These are phyloP conservation scores for Phytophthora boehmeriae DNA, from an alignment of 352 stramenopile species.

Conservation along the genomic window DNA sequence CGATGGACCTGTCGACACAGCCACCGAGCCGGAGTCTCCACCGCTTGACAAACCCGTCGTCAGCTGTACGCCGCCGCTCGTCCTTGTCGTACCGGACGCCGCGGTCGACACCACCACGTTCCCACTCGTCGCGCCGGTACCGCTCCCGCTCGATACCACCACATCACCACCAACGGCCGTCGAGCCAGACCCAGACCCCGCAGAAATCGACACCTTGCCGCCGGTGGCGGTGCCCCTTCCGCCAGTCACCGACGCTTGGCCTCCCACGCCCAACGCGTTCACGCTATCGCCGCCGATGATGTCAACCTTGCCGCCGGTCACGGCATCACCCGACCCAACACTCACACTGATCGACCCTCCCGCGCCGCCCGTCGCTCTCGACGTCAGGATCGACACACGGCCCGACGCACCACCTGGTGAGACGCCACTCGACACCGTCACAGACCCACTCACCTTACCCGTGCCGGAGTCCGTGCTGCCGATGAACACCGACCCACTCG, in stretches of 20 bases:
- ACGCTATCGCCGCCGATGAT: no score
- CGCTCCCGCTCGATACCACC: constrained; percentile 1
- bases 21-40: constrained; percentile 1
- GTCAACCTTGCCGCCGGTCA: no score
- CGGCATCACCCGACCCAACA: no score
- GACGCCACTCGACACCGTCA: constrained; percentile 6
- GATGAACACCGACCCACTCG: constrained; percentile 4
- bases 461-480: constrained; percentile 1
- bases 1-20: constrained; percentile 3
- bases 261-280: no score
- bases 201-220: not conserved
- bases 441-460: constrained; percentile 11
- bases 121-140: constrained; percentile 8
- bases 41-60: not conserved
- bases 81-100: not conserved
- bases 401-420: not conserved
- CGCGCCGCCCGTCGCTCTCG: not conserved
- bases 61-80: constrained; percentile 9
- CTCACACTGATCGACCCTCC: no score
- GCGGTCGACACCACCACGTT: constrained; percentile 9
- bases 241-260: not conserved
- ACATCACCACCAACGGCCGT: not conserved
- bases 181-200: not conserved
- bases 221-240: not conserved
- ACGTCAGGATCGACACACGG: constrained; percentile 6